Percentiles rank a stretch among this genome's conserved stretches.
Evolutionary conservation across 345 rosid genomes (phyloP).

Genomic region (Turnera subulata): DNA sequence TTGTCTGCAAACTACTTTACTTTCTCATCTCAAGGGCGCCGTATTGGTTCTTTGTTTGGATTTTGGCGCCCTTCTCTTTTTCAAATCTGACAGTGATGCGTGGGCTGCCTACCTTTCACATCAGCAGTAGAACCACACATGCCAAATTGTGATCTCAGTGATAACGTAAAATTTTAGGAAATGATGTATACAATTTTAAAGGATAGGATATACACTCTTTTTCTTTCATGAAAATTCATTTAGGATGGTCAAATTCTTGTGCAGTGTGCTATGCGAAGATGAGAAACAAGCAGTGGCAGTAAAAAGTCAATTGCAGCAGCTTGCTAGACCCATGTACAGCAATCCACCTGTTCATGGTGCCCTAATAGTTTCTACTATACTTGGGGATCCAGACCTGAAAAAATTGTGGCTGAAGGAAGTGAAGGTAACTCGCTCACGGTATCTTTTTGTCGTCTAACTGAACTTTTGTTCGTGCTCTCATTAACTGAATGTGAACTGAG

Average conservation of each 20-base stretch:
- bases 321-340: conserved; percentile 98
- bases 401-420: conserved; percentile 88
- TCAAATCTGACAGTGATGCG: no score
- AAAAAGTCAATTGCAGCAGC: conserved; percentile 94
- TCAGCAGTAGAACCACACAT: no score
- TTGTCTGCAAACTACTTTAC: no score
- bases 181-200: no score
- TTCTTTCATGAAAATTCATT: no score
- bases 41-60: no score
- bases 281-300: conserved; percentile 75
- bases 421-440: conserved; percentile 44
- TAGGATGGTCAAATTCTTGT: conserved; percentile 9
- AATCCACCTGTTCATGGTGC: conserved; percentile 96
- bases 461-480: background rate
- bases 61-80: no score
- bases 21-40: no score
- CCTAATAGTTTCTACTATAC: conserved; percentile 69
- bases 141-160: no score
- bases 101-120: no score
- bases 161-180: no score
- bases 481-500: background rate
- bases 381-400: conserved; percentile 73
- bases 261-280: conserved; percentile 84
- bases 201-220: no score
- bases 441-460: background rate